Conservation (phyloP, 208 protist species). For the Leishmania martiniquensis region DNA sequence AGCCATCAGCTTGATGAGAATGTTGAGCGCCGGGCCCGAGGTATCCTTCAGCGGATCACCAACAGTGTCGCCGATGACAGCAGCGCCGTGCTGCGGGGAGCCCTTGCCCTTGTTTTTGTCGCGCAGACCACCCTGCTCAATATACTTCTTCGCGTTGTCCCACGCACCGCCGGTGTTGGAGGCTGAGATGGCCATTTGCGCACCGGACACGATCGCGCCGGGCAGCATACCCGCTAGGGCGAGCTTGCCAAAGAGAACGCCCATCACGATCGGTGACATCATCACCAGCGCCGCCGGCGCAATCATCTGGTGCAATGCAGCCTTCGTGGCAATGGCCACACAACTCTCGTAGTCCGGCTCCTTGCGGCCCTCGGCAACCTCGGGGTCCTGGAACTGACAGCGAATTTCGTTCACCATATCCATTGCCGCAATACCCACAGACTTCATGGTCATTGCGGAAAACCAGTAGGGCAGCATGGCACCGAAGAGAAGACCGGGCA, state of each 20-base stretch:
- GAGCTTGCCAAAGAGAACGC: constrained; percentile 92
- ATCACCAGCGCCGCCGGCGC: constrained; percentile 92
- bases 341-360: constrained; percentile 95
- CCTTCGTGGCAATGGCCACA: constrained; percentile 92
- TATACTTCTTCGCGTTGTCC: constrained; percentile 99
- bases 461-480: constrained; percentile 96
- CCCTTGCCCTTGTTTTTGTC: constrained; percentile 93
- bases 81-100: constrained; percentile 93
- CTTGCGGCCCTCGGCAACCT: constrained; percentile 76
- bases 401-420: constrained; percentile 95
- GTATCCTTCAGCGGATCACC: constrained; percentile 98
- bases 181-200: constrained; percentile 94
- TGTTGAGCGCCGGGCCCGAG: constrained; percentile 95
- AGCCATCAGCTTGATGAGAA: constrained; percentile 96
- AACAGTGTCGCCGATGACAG: constrained; percentile 97
- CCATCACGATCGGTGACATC: constrained; percentile 91
- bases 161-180: constrained; percentile 97
- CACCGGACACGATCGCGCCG: constrained; percentile 89
- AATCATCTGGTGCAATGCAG: constrained; percentile 95
- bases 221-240: constrained; percentile 93
- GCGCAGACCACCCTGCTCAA: constrained; percentile 90
- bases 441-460: constrained; percentile 95
- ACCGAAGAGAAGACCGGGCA: constrained; percentile 93
- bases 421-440: constrained; percentile 93
- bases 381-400: constrained; percentile 92